Percentiles rank a stretch among this genome's conserved stretches.
phyloP scores from a whole-genome alignment of 257 asterid species.

The Capsicum chinense region DNA sequence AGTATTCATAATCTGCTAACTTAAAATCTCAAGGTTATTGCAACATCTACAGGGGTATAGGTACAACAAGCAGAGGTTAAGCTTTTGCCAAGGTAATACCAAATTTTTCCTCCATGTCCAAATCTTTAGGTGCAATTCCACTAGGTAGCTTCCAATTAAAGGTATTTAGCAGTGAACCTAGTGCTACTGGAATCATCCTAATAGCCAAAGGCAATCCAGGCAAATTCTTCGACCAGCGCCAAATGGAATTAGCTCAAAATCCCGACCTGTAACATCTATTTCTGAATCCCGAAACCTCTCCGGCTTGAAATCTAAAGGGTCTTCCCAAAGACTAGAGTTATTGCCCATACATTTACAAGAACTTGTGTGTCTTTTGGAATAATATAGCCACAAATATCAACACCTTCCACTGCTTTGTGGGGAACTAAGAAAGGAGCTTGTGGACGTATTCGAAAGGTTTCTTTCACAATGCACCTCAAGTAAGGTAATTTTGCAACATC shows the following conservation, averaged over 20 bases:
- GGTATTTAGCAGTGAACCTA: slow-evolving; percentile 39
- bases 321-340: not conserved
- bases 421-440: not conserved
- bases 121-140: slow-evolving; percentile 35
- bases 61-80: slow-evolving; percentile 35
- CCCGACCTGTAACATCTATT: not conserved
- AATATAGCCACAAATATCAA: not conserved
- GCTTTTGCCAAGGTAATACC: slow-evolving; percentile 43
- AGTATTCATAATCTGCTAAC: too few relatives aligned
- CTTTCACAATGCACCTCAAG: not conserved
- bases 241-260: slow-evolving; percentile 43
- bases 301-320: not conserved
- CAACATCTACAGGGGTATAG: slow-evolving; percentile 17
- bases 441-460: not conserved
- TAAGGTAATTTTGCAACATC: not conserved
- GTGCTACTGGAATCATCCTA: slow-evolving; percentile 35
- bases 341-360: not conserved
- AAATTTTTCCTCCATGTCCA: slow-evolving; percentile 38
- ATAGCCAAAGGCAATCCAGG: slow-evolving; percentile 40
- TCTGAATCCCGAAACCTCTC: not conserved
- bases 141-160: slow-evolving; percentile 45
- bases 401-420: not conserved
- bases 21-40: not conserved
- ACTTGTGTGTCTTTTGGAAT: not conserved
- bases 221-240: slow-evolving; percentile 50